Evolutionary conservation across 768 basidiomycete species (phyloP).

Genomic region (Auriscalpium orientale): DNA sequence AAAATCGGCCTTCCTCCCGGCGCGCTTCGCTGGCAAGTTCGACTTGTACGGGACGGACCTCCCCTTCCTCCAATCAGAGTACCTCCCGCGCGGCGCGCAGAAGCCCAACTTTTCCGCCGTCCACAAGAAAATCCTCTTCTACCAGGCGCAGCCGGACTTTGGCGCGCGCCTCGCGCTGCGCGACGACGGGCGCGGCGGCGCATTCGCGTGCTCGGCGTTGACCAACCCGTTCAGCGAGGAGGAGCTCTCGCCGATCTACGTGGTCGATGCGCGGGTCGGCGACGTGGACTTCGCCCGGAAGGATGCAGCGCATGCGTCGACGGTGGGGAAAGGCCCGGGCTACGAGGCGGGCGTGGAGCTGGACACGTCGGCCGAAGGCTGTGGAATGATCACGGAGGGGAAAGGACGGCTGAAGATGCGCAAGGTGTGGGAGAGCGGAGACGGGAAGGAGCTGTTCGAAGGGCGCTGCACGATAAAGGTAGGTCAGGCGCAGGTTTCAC

Average conservation of each 20-base stretch:
- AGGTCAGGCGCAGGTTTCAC: neutral
- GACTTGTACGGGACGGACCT: neutral
- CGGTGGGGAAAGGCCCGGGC: neutral
- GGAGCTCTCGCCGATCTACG: neutral
- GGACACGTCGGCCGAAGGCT: neutral
- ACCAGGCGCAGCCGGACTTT: neutral
- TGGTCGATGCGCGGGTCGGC: neutral
- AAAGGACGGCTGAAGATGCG: neutral
- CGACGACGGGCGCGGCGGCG: neutral
- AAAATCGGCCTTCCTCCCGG: neutral
- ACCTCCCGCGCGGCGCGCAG: neutral
- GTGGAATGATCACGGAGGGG: neutral
- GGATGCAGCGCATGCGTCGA: neutral
- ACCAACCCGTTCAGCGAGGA: neutral
- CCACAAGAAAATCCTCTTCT: neutral
- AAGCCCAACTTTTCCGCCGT: neutral
- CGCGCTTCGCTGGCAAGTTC: neutral
- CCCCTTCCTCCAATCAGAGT: neutral
- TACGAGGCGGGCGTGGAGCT: neutral
- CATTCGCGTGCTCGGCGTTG: neutral
- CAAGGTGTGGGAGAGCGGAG: neutral
- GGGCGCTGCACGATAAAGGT: neutral
- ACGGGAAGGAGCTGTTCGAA: neutral
- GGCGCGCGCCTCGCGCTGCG: neutral
- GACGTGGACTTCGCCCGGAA: neutral